Evolutionary conservation across 352 stramenopile species (phyloP), one percentile per base, ranked within the genome.

Genomic region (Globisporangium barbulae): DNA sequence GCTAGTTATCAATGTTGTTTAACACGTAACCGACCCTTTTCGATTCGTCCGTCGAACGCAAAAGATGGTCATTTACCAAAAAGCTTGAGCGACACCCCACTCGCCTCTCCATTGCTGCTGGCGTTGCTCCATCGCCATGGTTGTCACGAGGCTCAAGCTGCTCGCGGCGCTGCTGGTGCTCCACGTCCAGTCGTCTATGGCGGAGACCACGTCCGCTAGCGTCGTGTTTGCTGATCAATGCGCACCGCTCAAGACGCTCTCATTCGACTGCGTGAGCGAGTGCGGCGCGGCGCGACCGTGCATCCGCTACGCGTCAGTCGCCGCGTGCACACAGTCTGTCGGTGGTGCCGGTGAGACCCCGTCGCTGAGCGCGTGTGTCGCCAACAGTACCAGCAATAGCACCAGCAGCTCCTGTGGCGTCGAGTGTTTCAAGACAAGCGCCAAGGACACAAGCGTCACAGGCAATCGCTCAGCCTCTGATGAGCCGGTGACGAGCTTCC

Each of bases 391-490:
- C 35, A 41, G 35, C 15, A 41, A 41, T 12, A 25, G n/a, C 49
- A 45, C 15, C 52, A 25, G n/a, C 15, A 48, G 31, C 9, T 33
- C 44, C 13, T 67, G 61, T 19, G 53, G 25, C 21, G 28, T 67
- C 31, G 61, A 67, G 61, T 67, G 61, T 37, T 67, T 67, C 53
- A 54, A 52, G 39, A 19, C 22, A 15, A 60, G 49, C 60, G 60
- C 42, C 22, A 50, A 41, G n/a, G 50, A 59, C 33, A 42, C 41
- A 53, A 19, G 10, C 41, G 41, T 13, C 25, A 53, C 37, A 28
- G n/a, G 9, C n/a, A 64, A 49, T 48, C 30, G 17, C 42, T 48
- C 15, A 42, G n/a, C 30, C n/a, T 15, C 30, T 3, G 31, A 22
- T 13, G n/a, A 33, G 1, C 7, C 6, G 6, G 31, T 28, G 8